Evolutionary conservation across 257 asterid genomes (phyloP).

Genomic region (Mitragyna speciosa): DNA sequence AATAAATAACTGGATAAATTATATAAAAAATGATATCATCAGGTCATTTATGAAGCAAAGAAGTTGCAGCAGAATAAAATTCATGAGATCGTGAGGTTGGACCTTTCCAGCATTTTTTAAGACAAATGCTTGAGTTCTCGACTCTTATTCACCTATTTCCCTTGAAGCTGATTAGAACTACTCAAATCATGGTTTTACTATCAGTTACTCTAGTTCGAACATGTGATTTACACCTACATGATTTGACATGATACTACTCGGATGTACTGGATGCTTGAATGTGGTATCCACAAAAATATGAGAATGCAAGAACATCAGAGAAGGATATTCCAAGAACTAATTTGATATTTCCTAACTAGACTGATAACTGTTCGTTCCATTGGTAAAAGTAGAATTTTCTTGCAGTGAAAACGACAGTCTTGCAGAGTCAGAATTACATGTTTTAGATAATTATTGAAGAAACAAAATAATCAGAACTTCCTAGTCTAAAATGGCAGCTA

Average conservation of each 20-base stretch:
- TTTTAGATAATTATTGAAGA: not conserved
- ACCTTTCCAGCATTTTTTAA: not conserved
- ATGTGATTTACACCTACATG: no score
- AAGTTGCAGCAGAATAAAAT: no score
- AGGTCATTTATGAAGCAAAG: not conserved
- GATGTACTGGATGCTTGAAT: not conserved
- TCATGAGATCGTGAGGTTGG: no score
- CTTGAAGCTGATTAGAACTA: not conserved
- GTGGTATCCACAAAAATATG: not conserved
- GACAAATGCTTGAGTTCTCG: not conserved
- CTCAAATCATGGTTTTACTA: not conserved
- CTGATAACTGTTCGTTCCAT: no score
- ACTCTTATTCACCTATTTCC: not conserved
- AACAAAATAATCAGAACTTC: not conserved
- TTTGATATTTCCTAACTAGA: not conserved
- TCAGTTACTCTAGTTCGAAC: not conserved
- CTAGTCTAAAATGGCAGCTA: slow-evolving; percentile 1
- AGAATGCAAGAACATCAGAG: not conserved
- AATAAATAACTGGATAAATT: no score
- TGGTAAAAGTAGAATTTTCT: not conserved
- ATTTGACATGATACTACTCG: not conserved
- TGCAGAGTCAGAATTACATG: not conserved
- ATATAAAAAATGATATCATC: not conserved
- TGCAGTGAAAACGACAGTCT: not conserved
- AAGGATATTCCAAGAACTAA: not conserved